These are phyloP conservation scores for Aphanomyces astaci DNA, from an alignment of 352 stramenopile species.

Conservation along the genomic window DNA sequence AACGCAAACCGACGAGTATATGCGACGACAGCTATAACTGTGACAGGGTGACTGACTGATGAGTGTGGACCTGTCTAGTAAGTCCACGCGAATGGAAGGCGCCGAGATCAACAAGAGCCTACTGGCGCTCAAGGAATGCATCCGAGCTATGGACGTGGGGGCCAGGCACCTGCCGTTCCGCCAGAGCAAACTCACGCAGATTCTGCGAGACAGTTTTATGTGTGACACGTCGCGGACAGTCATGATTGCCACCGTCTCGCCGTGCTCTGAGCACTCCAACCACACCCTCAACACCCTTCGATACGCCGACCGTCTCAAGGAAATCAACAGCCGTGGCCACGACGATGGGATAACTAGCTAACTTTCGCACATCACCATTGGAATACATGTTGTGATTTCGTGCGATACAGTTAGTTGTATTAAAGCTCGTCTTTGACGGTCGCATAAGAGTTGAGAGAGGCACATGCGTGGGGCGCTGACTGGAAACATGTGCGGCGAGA, in stretches of 20 bases:
- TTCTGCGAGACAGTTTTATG: conserved; percentile 88
- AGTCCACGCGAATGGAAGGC: conserved; percentile 90
- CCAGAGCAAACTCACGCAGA: conserved; percentile 92
- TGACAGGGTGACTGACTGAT: too few species aligned
- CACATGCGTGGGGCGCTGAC: conserved; percentile 3
- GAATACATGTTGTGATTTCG: too few species aligned
- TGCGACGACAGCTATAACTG: too few species aligned
- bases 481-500: not conserved
- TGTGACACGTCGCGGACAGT: conserved; percentile 87
- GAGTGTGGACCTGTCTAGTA: conserved; percentile 30
- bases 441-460: not conserved
- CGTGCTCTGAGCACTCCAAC: conserved; percentile 88
- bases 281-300: conserved; percentile 95
- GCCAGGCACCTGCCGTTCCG: conserved; percentile 89
- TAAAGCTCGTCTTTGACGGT: conserved; percentile 13
- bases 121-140: conserved; percentile 95
- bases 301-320: conserved; percentile 94
- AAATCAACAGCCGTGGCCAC: conserved; percentile 38
- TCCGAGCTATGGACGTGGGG: conserved; percentile 88
- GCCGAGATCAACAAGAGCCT: conserved; percentile 97
- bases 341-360: too few species aligned
- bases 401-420: too few species aligned
- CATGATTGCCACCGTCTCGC: conserved; percentile 93
- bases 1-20: conserved; percentile 80
- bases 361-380: too few species aligned